Percentiles rank a stretch among this genome's conserved stretches.
Evolutionary conservation across 2,329 filamentous ascomycete species (phyloP).

Genomic region (Neonectria neomacrospora): DNA sequence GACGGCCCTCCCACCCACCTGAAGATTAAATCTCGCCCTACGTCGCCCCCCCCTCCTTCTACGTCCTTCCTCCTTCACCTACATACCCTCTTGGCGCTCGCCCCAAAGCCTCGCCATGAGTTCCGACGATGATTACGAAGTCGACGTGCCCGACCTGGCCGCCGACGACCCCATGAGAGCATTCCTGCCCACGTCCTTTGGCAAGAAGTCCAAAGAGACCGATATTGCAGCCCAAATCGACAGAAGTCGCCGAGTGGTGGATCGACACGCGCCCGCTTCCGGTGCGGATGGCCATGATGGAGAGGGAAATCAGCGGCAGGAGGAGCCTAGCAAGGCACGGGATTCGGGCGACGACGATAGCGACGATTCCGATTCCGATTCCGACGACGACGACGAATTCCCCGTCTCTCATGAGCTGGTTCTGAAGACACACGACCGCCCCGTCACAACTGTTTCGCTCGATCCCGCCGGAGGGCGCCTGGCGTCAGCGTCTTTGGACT

Average conservation of each 20-base stretch:
- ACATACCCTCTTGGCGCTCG: constrained; percentile 23
- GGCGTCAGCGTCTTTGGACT: constrained; percentile 91
- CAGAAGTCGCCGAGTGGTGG: constrained; percentile 71
- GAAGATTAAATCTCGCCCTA: constrained; percentile 34
- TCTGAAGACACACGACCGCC: constrained; percentile 89
- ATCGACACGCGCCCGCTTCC: constrained; percentile 15
- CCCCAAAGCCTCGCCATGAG: constrained; percentile 57
- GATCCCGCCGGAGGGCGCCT: constrained; percentile 88
- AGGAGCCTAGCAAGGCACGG: constrained; percentile 44
- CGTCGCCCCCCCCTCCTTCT: constrained; percentile 34
- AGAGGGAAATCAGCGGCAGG: constrained; percentile 28
- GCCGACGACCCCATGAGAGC: constrained; percentile 77
- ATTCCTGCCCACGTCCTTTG: constrained; percentile 86
- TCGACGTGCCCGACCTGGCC: constrained; percentile 65
- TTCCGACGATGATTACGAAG: constrained; percentile 68
- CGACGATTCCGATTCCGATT: constrained; percentile 64
- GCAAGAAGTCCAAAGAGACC: constrained; percentile 79
- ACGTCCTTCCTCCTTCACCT: constrained; percentile 28
- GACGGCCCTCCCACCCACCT: constrained; percentile 35
- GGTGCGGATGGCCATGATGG: constrained; percentile 28
- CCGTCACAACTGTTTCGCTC: constrained; percentile 84
- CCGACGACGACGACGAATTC: constrained; percentile 83
- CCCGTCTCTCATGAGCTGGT: constrained; percentile 93
- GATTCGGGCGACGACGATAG: constrained; percentile 62
- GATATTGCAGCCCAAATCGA: constrained; percentile 86